A percentile compares a stretch with the other conserved stretches of the same genome.
These are phyloP conservation scores for Cardiospermum halicacabum DNA, from an alignment of 345 rosid species.

Conservation along the genomic window DNA sequence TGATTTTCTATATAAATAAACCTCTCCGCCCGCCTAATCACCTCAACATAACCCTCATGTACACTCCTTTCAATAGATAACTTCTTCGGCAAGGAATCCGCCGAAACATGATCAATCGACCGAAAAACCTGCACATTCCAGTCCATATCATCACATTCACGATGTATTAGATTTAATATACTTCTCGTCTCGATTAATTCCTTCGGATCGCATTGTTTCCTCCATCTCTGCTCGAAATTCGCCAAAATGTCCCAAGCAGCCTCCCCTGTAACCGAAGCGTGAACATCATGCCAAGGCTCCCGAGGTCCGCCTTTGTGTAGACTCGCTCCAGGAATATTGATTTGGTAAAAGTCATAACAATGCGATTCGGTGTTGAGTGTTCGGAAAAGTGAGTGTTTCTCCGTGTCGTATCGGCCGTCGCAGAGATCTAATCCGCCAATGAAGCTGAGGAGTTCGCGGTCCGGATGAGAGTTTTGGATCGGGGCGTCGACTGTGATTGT, in stretches of 20 bases:
- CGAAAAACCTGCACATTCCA: constrained; percentile 85
- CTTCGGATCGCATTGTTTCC: constrained; percentile 62
- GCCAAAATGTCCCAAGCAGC: constrained; percentile 69
- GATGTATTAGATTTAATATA: constrained; percentile 31
- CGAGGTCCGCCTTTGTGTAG: constrained; percentile 84
- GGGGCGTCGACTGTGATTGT: constrained; percentile 58
- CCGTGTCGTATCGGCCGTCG: constrained; percentile 77
- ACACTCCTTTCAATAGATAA: constrained; percentile 56
- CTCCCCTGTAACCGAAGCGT: constrained; percentile 58
- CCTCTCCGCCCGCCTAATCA: constrained; percentile 66
- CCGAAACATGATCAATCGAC: constrained; percentile 65
- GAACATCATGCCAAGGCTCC: constrained; percentile 92
- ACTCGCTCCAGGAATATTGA: constrained; percentile 57
- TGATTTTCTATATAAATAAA: constrained; percentile 92
- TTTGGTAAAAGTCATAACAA: constrained; percentile 61
- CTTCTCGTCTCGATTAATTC: constrained; percentile 36
- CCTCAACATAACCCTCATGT: constrained; percentile 72
- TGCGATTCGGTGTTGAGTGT: constrained; percentile 45
- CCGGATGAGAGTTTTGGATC: constrained; percentile 20
- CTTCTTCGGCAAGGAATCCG: constrained; percentile 43
- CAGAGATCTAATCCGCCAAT: constrained; percentile 82
- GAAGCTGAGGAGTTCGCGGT: constrained; percentile 72
- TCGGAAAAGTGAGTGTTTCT: constrained; percentile 71
- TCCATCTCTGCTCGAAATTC: constrained; percentile 90
- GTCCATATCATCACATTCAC: constrained; percentile 26